These are phyloP conservation scores for Whalleya microplaca DNA, from an alignment of 2,329 filamentous ascomycete genomes.

Conservation along the genomic window DNA sequence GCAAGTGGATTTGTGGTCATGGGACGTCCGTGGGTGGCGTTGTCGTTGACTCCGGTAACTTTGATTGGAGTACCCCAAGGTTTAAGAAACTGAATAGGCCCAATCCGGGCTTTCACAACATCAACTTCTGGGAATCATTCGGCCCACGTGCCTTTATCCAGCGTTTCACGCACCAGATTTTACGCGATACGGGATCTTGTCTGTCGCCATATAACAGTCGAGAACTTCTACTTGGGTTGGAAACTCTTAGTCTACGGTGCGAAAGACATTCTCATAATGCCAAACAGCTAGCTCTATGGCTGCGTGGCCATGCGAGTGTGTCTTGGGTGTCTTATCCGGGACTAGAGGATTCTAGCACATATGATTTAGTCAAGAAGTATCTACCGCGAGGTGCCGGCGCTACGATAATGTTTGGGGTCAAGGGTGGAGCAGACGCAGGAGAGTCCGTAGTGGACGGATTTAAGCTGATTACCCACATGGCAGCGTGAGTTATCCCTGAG, in stretches of 20 bases:
- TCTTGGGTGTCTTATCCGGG: conserved; percentile 91
- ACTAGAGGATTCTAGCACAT: conserved; percentile 48
- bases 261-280: conserved; percentile 85
- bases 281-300: conserved; percentile 73
- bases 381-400: conserved; percentile 81
- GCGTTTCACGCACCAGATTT: conserved; percentile 83
- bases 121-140: conserved; percentile 68
- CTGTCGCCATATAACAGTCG: too few species aligned
- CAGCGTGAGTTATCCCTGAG: conserved; percentile 37
- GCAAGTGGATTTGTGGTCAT: conserved; percentile 93
- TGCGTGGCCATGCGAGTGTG: conserved; percentile 79
- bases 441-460: conserved; percentile 77
- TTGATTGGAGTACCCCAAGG: conserved; percentile 73
- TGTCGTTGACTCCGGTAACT: conserved; percentile 82
- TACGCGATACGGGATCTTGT: too few species aligned
- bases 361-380: conserved; percentile 82
- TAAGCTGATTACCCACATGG: conserved; percentile 89
- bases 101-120: too few species aligned
- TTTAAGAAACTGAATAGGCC: too few species aligned
- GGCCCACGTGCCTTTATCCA: conserved; percentile 75
- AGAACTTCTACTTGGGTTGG: conserved; percentile 73
- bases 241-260: conserved; percentile 81
- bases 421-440: conserved; percentile 79
- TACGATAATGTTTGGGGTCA: conserved; percentile 87
- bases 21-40: conserved; percentile 86